Percentiles rank a stretch among this genome's conserved stretches.
These are phyloP conservation scores for Daldinia sp. DNA, from an alignment of 2,329 filamentous ascomycete genomes.

Conservation along the genomic window DNA sequence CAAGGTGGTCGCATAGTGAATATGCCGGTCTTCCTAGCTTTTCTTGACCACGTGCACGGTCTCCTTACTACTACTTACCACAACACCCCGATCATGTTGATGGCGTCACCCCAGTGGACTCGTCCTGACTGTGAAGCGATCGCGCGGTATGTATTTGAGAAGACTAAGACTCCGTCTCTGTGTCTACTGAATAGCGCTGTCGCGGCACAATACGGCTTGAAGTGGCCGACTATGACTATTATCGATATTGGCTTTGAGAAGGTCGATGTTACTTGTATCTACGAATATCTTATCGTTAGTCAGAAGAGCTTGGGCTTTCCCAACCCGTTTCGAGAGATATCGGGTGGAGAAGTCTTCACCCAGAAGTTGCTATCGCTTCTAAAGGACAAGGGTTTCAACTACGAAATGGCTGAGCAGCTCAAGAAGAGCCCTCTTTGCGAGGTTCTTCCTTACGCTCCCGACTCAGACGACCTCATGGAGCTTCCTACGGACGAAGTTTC, in stretches of 20 bases:
- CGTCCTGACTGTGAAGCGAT: slow-evolving; percentile 86
- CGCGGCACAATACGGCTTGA: slow-evolving; percentile 85
- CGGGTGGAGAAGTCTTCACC: slow-evolving; percentile 90
- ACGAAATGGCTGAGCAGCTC: slow-evolving; percentile 74
- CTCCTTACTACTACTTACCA: slow-evolving; percentile 91
- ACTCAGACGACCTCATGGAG: slow-evolving; percentile 56
- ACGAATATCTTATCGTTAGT: slow-evolving; percentile 78
- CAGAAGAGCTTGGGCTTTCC: slow-evolving; percentile 69
- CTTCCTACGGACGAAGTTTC: slow-evolving; percentile 55
- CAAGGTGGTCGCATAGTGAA: slow-evolving; percentile 82
- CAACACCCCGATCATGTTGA: slow-evolving; percentile 92
- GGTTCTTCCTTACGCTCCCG: slow-evolving; percentile 65
- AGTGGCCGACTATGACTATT: slow-evolving; percentile 79
- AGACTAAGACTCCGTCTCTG: slow-evolving; percentile 92
- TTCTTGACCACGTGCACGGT: slow-evolving; percentile 91
- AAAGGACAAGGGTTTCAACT: slow-evolving; percentile 63
- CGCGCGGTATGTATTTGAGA: slow-evolving; percentile 95
- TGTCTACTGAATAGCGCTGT: slow-evolving; percentile 89
- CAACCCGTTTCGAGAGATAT: slow-evolving; percentile 56
- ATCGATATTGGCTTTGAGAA: slow-evolving; percentile 93
- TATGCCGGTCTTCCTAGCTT: slow-evolving; percentile 92
- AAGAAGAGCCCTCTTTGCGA: slow-evolving; percentile 74
- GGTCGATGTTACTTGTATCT: slow-evolving; percentile 89
- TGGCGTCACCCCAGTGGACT: slow-evolving; percentile 90
- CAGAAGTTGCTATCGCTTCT: slow-evolving; percentile 74